Base-by-base conservation (phyloP, 139 green algal species). In the Coccomyxa sp. region DNA sequence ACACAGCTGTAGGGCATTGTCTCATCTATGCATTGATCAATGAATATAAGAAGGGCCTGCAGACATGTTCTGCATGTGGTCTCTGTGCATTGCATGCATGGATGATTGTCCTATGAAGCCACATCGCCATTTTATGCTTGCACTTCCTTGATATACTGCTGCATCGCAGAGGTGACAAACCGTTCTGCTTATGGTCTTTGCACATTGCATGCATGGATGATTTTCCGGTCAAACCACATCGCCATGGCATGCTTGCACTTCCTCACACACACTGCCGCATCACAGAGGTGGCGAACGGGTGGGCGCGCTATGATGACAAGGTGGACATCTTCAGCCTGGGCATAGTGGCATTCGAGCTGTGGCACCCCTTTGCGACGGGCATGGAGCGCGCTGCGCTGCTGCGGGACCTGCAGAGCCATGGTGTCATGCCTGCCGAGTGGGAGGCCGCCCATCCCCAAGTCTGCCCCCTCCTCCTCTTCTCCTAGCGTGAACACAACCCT, bases 261-360 rank as follows among this genome's bases (percentile, higher is more conserved):
- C n/a, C n/a, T n/a, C n/a, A n/a, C n/a, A n/a, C n/a, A n/a, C n/a
- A n/a, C 38, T 11, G 3, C 38, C 23, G 25, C 27, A 30, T 18
- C 9, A 9, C 71, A 7, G 94, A 97, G 87, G 95, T 97, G 27
- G 83, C 82, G 9, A 82, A 95, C 16, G 91, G 90, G 25, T 94
- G 90, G 90, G 83, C 90, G 13, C 88, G 85, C 67, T 96, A 96
- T 80, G 90, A 96, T 84, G 93, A 94, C 13, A 80, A 15, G 78
- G 92, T 96, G 31, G 94, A 98, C 87, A 86, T 97, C 51, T 98
- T 91, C 91, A 93, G 86, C 67, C 88, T 98, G 78, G 95, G 96
- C 7, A 89, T 98, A 0, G 88, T 98, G 25, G 87, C 91, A 63
- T 96, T 98, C 84, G 96, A 98, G 91, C 83, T 98, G 77, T 98